These are phyloP conservation scores for Solanum medicagineum DNA, from an alignment of 257 asterid species.

Conservation along the genomic window DNA sequence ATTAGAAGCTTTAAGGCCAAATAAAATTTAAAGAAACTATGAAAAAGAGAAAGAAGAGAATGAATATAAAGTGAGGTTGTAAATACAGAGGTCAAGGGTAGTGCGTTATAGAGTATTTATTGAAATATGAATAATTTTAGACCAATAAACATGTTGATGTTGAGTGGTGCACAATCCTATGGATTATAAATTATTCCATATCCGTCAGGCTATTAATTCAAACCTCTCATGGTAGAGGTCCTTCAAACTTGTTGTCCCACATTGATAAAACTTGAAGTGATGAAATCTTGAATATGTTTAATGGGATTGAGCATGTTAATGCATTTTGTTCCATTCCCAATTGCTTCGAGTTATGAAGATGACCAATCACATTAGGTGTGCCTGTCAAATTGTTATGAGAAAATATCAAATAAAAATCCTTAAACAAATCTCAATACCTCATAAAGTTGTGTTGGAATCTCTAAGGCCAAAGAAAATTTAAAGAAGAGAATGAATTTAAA, in stretches of 20 bases:
- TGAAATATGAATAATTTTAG: too few species aligned
- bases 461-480: too few species aligned
- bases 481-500: too few species aligned
- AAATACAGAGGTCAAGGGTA: too few species aligned
- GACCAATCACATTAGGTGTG: background rate
- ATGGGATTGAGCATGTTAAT: constrained; percentile 8
- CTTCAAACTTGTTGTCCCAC: constrained; percentile 7
- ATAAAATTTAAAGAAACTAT: too few species aligned
- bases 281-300: constrained; percentile 10
- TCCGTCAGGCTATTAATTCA: constrained; percentile 20
- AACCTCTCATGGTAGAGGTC: constrained; percentile 20
- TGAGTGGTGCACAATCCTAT: too few species aligned
- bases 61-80: too few species aligned
- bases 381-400: background rate
- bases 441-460: too few species aligned
- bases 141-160: too few species aligned
- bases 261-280: constrained; percentile 11
- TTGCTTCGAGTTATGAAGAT: background rate
- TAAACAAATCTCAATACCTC: background rate
- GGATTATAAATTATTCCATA: background rate
- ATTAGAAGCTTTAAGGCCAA: too few species aligned
- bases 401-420: background rate
- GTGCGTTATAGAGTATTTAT: too few species aligned
- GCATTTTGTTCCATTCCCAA: background rate
- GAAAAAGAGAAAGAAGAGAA: too few species aligned